Evolutionary conservation across 108 stramenopile species (phyloP).

Genomic region (Nitzschia sp.): DNA sequence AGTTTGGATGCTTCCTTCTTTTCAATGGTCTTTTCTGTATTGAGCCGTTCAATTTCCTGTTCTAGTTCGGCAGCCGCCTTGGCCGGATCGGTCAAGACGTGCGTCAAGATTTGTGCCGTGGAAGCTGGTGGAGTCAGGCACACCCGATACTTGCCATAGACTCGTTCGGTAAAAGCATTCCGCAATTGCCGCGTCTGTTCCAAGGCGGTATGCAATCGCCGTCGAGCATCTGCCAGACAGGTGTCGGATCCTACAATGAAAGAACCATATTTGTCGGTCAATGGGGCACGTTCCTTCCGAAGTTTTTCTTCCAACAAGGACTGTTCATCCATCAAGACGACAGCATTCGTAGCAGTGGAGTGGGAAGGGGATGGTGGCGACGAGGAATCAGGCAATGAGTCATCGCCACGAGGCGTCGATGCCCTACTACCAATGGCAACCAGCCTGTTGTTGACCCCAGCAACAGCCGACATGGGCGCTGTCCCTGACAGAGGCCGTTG

Average conservation of each 20-base stretch:
- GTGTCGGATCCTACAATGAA: constrained; percentile 67
- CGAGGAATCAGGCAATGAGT: background rate
- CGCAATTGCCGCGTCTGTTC: constrained; percentile 74
- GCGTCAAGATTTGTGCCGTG: constrained; percentile 19
- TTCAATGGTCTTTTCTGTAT: constrained; percentile 65
- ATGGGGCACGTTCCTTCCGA: constrained; percentile 28
- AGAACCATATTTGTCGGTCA: constrained; percentile 50
- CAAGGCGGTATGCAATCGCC: constrained; percentile 62
- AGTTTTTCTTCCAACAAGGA: constrained; percentile 26
- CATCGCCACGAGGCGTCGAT: background rate
- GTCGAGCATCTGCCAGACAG: constrained; percentile 58
- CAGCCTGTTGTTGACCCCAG: background rate
- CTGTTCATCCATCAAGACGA: constrained; percentile 9
- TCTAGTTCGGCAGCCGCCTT: constrained; percentile 20
- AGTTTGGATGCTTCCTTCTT: constrained; percentile 59
- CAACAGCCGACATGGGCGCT: background rate
- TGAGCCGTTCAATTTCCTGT: constrained; percentile 26
- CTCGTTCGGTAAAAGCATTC: constrained; percentile 71
- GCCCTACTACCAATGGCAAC: background rate
- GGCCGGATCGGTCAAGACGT: constrained; percentile 49
- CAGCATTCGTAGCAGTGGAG: too few species aligned
- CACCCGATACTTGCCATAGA: constrained; percentile 74
- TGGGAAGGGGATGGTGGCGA: constrained; percentile 1
- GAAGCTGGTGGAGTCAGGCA: constrained; percentile 54
- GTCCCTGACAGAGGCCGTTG: background rate